Evolutionary conservation across 495 filamentous ascomycete species (phyloP), one percentile per base, ranked within the genome.

Genomic region (Podospora pseudocomata): DNA sequence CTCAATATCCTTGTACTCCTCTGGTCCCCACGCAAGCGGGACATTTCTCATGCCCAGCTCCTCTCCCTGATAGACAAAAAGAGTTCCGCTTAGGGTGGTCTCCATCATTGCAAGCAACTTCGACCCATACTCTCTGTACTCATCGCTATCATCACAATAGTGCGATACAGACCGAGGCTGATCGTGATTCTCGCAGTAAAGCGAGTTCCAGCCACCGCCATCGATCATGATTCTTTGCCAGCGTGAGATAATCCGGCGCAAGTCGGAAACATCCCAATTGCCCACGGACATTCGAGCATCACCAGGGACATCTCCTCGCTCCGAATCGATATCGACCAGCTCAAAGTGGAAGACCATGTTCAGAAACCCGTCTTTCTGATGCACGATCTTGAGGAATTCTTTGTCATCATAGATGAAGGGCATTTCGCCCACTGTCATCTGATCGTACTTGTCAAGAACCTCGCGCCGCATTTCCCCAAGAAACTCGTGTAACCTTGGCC

Each of bases 271-370:
- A 58, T 84, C 82, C 80, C 76, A 81, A 5, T 78, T 70, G 49
- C 76, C 66, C 44, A 72, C 15, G 7, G 39, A 49, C 39, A 49
- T 49, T 13, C 39, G 39, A 49, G 39, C 7, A 49, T 49, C 39
- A 13, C 76, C 23, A 71, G 66, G 69, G 77, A 81, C 65, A 74
- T 78, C 63, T 84, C 80, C 7, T 81, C 77, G 6, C 74, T 68
- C 86, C 63, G 85, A 74, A 7, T 89, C 89, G 32, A 91, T 79
- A 67, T 88, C 85, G 16, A 87, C 84, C 58, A 83, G 80, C 69
- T 91, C 89, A 68, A 92, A 92, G 69, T 90, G 86, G 79, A 93
- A 92, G 30, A 91, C 85, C 90, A 93, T 93, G 78, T 86, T 86
- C 58, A 92, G 80, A 73, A 92, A 87, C 59, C 82, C 79, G 30